A percentile compares a stretch with the other conserved stretches of the same genome.
Conservation (phyloP, 768 basidiomycete species). For the Glaciozyma antarctica region DNA sequence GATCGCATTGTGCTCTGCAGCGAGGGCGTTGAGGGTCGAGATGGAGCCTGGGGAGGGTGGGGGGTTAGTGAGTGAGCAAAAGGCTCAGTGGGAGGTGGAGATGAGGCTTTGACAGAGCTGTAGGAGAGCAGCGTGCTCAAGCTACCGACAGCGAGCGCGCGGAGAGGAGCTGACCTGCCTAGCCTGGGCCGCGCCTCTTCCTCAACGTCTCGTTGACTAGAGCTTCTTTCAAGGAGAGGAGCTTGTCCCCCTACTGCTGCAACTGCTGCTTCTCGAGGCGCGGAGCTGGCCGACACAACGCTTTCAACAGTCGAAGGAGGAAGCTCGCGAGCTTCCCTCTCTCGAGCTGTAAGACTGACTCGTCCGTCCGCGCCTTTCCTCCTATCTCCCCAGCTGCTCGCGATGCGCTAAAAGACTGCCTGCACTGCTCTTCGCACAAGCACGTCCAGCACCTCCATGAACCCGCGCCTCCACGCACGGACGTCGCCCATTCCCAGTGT, state of each 20-base stretch:
- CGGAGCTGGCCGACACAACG: too few relatives aligned
- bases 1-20: constrained; percentile 73
- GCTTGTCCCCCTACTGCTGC: too few relatives aligned
- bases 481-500: neutral
- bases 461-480: neutral
- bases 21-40: constrained; percentile 79
- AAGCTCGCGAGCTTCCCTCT: neutral
- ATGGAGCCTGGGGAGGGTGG: constrained; percentile 52
- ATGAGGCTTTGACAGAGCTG: too few relatives aligned
- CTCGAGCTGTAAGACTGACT: neutral
- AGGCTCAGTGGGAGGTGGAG: neutral
- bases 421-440: neutral
- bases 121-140: too few relatives aligned
- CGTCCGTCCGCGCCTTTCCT: neutral
- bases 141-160: too few relatives aligned
- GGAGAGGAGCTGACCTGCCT: too few relatives aligned
- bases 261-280: too few relatives aligned
- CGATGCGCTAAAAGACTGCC: neutral
- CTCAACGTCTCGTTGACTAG: too few relatives aligned
- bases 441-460: neutral
- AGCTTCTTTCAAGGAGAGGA: too few relatives aligned
- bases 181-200: too few relatives aligned
- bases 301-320: too few relatives aligned
- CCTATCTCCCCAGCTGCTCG: neutral
- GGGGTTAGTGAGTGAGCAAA: neutral